Percentiles rank a stretch among this genome's conserved stretches.
These are phyloP conservation scores for Nemania serpens DNA, from an alignment of 2,329 filamentous ascomycete genomes.

Conservation along the genomic window DNA sequence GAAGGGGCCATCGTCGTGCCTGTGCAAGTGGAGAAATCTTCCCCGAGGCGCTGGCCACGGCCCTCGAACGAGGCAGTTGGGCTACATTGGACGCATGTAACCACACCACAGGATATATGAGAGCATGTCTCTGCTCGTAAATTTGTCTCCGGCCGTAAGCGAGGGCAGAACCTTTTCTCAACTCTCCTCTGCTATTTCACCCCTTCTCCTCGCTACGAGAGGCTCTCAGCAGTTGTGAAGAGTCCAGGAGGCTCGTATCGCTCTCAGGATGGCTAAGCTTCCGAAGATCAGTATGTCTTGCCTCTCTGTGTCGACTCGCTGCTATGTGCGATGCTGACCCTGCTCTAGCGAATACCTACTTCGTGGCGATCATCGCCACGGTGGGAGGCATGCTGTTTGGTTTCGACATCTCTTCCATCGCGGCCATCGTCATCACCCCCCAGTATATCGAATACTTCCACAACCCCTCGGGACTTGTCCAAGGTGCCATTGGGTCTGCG, in stretches of 20 bases:
- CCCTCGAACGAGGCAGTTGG: conserved; percentile 12
- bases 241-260: conserved; percentile 20
- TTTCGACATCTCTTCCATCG: conserved; percentile 64
- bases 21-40: conserved; percentile 10
- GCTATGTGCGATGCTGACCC: not conserved
- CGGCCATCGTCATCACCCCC: conserved; percentile 57
- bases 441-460: conserved; percentile 59
- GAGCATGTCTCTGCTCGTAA: conserved; percentile 26
- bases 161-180: not conserved
- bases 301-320: not conserved
- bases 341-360: conserved; percentile 38
- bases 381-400: conserved; percentile 49
- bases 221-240: conserved; percentile 17
- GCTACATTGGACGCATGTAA: conserved; percentile 31
- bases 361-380: conserved; percentile 40
- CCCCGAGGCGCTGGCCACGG: not conserved
- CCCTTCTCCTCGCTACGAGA: conserved; percentile 7
- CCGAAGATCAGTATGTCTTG: conserved; percentile 39
- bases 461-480: conserved; percentile 50
- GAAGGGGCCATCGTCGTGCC: not conserved
- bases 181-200: not conserved
- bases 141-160: conserved; percentile 1
- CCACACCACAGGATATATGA: conserved; percentile 32
- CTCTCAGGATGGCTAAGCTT: conserved; percentile 36
- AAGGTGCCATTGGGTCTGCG: conserved; percentile 58